Evolutionary conservation across 2,329 filamentous ascomycete species (phyloP).

Genomic region (Hypomyces rosellus): DNA sequence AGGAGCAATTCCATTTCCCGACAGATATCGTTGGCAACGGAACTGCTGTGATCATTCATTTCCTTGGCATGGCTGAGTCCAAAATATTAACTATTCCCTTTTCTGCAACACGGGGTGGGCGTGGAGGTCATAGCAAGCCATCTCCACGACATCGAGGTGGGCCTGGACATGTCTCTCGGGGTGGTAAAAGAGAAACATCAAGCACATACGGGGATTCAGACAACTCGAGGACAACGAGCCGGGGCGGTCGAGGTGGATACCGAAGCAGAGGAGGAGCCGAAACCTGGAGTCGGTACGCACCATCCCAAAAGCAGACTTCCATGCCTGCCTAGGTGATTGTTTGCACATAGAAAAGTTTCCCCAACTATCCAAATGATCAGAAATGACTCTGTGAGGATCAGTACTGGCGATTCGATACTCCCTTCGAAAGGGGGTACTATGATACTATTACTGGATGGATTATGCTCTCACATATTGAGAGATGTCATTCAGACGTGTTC

Average conservation of each 20-base stretch:
- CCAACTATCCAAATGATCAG: not conserved
- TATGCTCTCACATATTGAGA: no score
- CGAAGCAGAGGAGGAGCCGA: slow-evolving; percentile 32
- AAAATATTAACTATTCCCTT: slow-evolving; percentile 34
- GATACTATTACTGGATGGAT: not conserved
- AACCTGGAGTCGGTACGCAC: slow-evolving; percentile 33
- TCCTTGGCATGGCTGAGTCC: slow-evolving; percentile 36
- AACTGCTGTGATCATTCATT: slow-evolving; percentile 32
- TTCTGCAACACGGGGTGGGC: slow-evolving; percentile 25
- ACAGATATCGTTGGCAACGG: slow-evolving; percentile 28
- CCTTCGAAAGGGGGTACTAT: not conserved
- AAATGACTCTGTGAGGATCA: not conserved
- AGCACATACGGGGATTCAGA: slow-evolving; percentile 20
- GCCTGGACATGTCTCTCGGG: slow-evolving; percentile 23
- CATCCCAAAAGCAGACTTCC: slow-evolving; percentile 9
- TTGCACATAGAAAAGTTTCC: no score
- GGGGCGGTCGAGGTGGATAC: slow-evolving; percentile 34
- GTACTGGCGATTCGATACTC: not conserved
- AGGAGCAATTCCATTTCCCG: slow-evolving; percentile 30
- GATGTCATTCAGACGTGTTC: not conserved
- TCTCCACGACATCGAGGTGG: slow-evolving; percentile 26
- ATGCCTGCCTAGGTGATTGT: slow-evolving; percentile 3
- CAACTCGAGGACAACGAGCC: slow-evolving; percentile 14
- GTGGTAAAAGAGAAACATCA: slow-evolving; percentile 29
- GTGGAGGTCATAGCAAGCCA: slow-evolving; percentile 20